A percentile compares a stretch with the other conserved stretches of the same genome.
Conservation (phyloP, 306 rosid species). For the Clitoria ternatea region DNA sequence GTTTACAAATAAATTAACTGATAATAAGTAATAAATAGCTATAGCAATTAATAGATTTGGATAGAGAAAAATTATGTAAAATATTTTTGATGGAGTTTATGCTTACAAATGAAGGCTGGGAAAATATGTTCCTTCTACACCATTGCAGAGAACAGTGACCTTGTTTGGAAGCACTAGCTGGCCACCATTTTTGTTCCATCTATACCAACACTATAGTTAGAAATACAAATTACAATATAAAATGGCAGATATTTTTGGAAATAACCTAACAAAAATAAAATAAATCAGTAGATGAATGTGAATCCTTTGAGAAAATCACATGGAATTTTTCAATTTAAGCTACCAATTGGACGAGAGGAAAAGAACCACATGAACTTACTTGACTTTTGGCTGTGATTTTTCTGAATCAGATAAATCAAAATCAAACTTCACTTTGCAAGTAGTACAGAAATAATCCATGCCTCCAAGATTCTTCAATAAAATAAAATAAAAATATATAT, state of each 20-base stretch:
- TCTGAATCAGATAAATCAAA: slow-evolving; percentile 91
- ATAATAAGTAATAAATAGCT: neutral
- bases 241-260: neutral
- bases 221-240: neutral
- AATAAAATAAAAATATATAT: slow-evolving; percentile 18
- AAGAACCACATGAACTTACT: slow-evolving; percentile 36
- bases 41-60: neutral
- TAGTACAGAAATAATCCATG: slow-evolving; percentile 89
- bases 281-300: neutral
- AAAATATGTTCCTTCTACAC: slow-evolving; percentile 91
- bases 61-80: neutral
- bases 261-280: neutral
- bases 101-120: slow-evolving; percentile 96
- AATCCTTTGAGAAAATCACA: neutral
- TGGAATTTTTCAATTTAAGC: neutral
- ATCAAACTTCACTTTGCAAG: slow-evolving; percentile 90
- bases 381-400: slow-evolving; percentile 59
- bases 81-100: slow-evolving; percentile 19
- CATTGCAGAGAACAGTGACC: slow-evolving; percentile 90
- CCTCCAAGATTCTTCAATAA: slow-evolving; percentile 71
- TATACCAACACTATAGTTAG: slow-evolving; percentile 39
- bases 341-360: neutral
- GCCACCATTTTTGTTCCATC: slow-evolving; percentile 53
- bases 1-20: neutral
- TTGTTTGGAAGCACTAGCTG: slow-evolving; percentile 64